Evolutionary conservation across 371 early-diverging fungal genomes (phyloP).

Genomic region (Rhizopus stolonifer): DNA sequence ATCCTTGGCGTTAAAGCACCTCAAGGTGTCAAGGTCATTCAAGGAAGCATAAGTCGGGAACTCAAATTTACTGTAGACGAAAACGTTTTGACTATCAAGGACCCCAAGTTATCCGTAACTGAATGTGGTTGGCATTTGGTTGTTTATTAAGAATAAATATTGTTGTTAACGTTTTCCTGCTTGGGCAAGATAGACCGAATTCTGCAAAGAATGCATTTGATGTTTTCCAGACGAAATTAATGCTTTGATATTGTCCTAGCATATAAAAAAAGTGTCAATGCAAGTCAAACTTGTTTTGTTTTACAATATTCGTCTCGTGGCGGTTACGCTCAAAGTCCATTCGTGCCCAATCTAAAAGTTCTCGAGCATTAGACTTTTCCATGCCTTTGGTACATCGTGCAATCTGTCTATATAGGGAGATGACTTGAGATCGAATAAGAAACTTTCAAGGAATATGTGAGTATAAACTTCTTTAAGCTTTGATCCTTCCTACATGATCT

Average conservation of each 20-base stretch:
- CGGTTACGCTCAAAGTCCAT: slow-evolving; percentile 65
- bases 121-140: slow-evolving; percentile 61
- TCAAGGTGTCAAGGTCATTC: slow-evolving; percentile 18
- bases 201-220: slow-evolving; percentile 61
- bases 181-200: slow-evolving; percentile 45
- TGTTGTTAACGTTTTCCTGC: slow-evolving; percentile 6
- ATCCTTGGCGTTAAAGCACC: slow-evolving; percentile 34
- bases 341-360: slow-evolving; percentile 58
- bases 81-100: slow-evolving; percentile 57
- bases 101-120: slow-evolving; percentile 63
- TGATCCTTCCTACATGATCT: slow-evolving; percentile 37
- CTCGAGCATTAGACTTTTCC: slow-evolving; percentile 50
- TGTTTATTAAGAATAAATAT: slow-evolving; percentile 27
- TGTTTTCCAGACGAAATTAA: slow-evolving; percentile 59
- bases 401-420: slow-evolving; percentile 63
- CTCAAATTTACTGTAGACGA: slow-evolving; percentile 24
- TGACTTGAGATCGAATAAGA: slow-evolving; percentile 51
- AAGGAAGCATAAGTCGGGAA: slow-evolving; percentile 4
- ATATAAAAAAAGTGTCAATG: too few relatives aligned
- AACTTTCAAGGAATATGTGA: slow-evolving; percentile 38
- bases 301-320: slow-evolving; percentile 55
- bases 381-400: slow-evolving; percentile 57
- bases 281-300: too few relatives aligned
- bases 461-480: background rate
- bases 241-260: slow-evolving; percentile 55